Evolutionary conservation across 1,284 basidiomycete species (phyloP), one percentile per base, ranked within the genome.

Genomic region (Anthracocystis setariae): DNA sequence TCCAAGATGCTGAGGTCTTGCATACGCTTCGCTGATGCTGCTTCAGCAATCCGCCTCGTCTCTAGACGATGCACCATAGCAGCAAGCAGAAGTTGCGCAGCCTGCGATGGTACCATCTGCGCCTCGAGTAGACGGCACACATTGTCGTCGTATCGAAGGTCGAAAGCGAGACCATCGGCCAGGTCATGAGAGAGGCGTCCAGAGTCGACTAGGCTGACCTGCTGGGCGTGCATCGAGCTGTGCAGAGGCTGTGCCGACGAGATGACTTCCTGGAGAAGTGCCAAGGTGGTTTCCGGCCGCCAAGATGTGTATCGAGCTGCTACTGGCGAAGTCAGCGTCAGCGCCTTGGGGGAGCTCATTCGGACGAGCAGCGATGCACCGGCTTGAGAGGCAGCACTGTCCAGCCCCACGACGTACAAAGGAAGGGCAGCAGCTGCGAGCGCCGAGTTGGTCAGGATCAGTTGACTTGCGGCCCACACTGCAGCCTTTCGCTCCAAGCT

Each of bases 121-220:
- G 57, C 25, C 13, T 47, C 48, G 15, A 70, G 46, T 15, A 70
- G 32, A 17, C 33, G 45, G 9, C 43, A 32, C 17, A 71, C 46
- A 15, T 71, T 64, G 46, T 55, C 56, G 18, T 71, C 67, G 39
- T 71, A 71, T n/a, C 67, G 67, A 7, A 65, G 53, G 18, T 71
- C 67, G 20, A 58, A 29, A 5, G 62, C 45, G 10, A 71, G 44
- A 4, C 27, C 20, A n/a, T 57, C 43, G n/a, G 33, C 38, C n/a
- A 67, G 24, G n/a, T 61, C 54, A n/a, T 25, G 50, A 18, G 54
- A 46, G 40, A 61, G 24, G 21, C 50, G 58, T 1, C 39, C 17
- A 18, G 52, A 25, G n/a, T 49, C 32, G 20, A 53, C 49, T 49
- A 57, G 8, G 27, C n/a, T 13, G 15, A 39, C 39, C 15, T 48